These are phyloP conservation scores for Diaporthe sp. DNA, from an alignment of 2,329 filamentous ascomycete genomes.

Conservation along the genomic window DNA sequence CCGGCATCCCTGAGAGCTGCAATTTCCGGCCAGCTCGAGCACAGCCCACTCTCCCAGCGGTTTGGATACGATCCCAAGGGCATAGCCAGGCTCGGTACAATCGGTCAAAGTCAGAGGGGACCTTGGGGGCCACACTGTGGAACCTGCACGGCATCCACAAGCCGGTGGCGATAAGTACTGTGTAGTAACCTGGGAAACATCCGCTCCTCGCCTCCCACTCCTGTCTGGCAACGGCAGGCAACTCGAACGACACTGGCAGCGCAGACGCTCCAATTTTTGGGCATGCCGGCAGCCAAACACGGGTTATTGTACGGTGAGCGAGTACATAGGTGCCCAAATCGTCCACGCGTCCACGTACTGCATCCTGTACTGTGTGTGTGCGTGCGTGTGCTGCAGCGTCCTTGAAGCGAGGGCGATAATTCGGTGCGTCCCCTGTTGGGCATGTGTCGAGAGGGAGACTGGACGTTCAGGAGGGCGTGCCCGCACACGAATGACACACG, in stretches of 20 bases:
- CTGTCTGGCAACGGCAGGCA: constrained; percentile 26
- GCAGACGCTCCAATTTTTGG: constrained; percentile 28
- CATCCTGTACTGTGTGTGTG: not conserved
- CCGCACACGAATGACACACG: not conserved
- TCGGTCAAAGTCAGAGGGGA: not conserved
- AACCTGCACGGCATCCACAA: constrained; percentile 5
- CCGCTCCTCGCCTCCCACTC: not conserved
- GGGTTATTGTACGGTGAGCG: not conserved
- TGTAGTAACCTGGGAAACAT: not conserved
- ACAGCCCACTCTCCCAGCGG: constrained; percentile 16
- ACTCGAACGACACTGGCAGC: constrained; percentile 1
- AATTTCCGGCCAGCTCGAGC: constrained; percentile 25
- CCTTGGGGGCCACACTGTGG: constrained; percentile 6
- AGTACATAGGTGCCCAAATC: not conserved
- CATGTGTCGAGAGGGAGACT: not conserved
- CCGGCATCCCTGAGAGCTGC: constrained; percentile 14
- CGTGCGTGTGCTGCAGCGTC: not conserved
- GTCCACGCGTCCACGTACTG: not conserved
- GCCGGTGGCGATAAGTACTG: constrained; percentile 16
- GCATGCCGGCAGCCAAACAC: constrained; percentile 27
- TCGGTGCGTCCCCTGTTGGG: not conserved
- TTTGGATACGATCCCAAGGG: constrained; percentile 1
- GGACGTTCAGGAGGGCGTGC: not conserved
- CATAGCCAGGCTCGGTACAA: not conserved
- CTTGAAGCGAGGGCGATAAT: not conserved